phyloP scores from a whole-genome alignment of 2,329 filamentous ascomycete species.

The Claviceps digitariae region DNA sequence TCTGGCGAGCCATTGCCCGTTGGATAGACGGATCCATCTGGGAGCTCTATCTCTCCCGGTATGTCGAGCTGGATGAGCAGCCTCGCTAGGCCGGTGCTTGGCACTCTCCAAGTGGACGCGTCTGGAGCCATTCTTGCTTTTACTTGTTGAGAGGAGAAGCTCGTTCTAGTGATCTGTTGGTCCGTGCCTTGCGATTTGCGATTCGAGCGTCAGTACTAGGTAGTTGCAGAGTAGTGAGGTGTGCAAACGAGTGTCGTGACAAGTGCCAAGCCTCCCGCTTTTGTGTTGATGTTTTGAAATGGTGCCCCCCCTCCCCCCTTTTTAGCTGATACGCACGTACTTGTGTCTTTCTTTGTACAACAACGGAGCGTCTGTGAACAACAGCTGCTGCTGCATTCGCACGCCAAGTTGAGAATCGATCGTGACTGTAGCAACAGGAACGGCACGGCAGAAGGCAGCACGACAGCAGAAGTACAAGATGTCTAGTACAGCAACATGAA shows the following conservation, averaged over 20 bases:
- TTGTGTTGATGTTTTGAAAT: not conserved
- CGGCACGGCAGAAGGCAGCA: not conserved
- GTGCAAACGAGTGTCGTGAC: not conserved
- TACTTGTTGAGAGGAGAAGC: not conserved
- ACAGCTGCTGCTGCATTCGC: not conserved
- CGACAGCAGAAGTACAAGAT: not conserved
- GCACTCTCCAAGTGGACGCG: not conserved
- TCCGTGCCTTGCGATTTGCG: not conserved
- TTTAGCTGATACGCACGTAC: not conserved
- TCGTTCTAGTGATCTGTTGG: not conserved
- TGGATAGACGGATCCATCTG: not conserved
- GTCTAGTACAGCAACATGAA: no score
- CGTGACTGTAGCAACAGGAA: not conserved
- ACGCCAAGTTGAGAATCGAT: not conserved
- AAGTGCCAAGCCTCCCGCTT: not conserved
- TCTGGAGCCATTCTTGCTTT: not conserved
- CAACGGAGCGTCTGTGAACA: not conserved
- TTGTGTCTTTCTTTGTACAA: not conserved
- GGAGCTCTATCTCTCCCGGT: not conserved
- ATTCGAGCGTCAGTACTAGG: no score
- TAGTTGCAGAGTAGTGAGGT: not conserved
- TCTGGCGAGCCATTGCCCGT: not conserved
- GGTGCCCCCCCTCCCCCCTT: not conserved
- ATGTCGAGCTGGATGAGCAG: not conserved
- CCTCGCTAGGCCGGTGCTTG: not conserved